phyloP scores from a whole-genome alignment of 768 basidiomycete species.

The Naganishia randhawae region DNA sequence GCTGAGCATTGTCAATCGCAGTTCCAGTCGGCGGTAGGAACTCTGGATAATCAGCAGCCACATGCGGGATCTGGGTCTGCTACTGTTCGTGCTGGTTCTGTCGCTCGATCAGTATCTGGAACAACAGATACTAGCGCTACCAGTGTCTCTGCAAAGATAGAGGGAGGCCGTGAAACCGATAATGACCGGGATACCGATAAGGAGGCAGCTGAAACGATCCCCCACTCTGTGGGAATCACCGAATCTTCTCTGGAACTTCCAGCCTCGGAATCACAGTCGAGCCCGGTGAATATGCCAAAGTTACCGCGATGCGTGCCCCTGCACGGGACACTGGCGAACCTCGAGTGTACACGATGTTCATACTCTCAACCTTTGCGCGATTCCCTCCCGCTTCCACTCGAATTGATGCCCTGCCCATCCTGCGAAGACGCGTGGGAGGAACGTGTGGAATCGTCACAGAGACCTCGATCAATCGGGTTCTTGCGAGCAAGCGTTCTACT shows the following conservation, averaged over 20 bases:
- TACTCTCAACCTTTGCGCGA: constrained; percentile 65
- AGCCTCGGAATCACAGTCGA: background rate
- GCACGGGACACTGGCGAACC: constrained; percentile 74
- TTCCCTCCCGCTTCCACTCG: constrained; percentile 61
- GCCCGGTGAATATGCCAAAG: background rate
- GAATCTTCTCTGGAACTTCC: background rate
- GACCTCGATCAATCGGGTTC: constrained; percentile 71
- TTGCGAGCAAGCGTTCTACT: constrained; percentile 82
- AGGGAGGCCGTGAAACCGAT: background rate
- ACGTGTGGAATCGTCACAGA: constrained; percentile 70
- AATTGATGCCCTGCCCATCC: constrained; percentile 71
- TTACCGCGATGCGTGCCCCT: constrained; percentile 77
- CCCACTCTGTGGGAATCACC: no score
- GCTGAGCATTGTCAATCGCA: background rate
- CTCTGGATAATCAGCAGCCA: background rate
- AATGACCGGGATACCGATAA: background rate
- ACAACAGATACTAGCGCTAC: constrained; percentile 14
- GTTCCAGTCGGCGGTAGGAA: background rate
- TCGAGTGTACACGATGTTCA: constrained; percentile 78
- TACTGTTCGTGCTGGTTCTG: background rate
- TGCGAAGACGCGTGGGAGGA: constrained; percentile 68
- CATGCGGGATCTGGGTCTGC: background rate
- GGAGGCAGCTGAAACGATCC: background rate
- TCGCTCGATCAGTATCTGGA: constrained; percentile 2
- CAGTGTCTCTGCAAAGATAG: constrained; percentile 15